These are phyloP conservation scores for Suhomyces ambrosiae DNA, from an alignment of 1,139 yeast species.

Conservation along the genomic window DNA sequence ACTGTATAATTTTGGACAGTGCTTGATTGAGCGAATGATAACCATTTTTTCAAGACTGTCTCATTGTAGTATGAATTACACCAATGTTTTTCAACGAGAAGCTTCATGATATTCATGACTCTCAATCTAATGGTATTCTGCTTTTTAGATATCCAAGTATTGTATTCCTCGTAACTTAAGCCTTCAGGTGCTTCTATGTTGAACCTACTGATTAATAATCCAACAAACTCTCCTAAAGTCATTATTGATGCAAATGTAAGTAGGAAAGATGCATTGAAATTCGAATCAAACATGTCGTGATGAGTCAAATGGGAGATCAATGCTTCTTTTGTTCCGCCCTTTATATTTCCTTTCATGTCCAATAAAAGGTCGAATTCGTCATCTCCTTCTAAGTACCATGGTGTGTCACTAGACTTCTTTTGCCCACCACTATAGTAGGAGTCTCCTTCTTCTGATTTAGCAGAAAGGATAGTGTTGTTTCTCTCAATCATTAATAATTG, in stretches of 20 bases:
- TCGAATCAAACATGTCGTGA: slow-evolving; percentile 68
- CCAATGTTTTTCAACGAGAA: slow-evolving; percentile 80
- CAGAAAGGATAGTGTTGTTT: slow-evolving; percentile 53
- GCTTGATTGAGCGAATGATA: slow-evolving; percentile 55
- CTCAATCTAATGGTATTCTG: slow-evolving; percentile 66
- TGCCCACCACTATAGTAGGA: slow-evolving; percentile 42
- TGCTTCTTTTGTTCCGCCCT: slow-evolving; percentile 86
- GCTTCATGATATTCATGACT: slow-evolving; percentile 70
- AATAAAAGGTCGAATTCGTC: slow-evolving; percentile 71
- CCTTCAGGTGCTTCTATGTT: slow-evolving; percentile 86
- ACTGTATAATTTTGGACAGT: slow-evolving; percentile 45
- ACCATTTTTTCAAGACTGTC: slow-evolving; percentile 52
- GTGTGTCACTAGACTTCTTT: slow-evolving; percentile 45
- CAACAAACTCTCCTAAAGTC: slow-evolving; percentile 66
- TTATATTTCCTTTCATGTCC: slow-evolving; percentile 72
- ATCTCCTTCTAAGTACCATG: slow-evolving; percentile 85
- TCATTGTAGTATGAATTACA: slow-evolving; percentile 60
- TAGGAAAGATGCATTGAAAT: slow-evolving; percentile 71
- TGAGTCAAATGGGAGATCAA: slow-evolving; percentile 82
- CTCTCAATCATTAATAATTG: slow-evolving; percentile 63
- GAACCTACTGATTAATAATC: slow-evolving; percentile 64
- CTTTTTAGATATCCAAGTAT: slow-evolving; percentile 76
- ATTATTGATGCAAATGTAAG: slow-evolving; percentile 78
- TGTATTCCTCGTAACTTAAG: slow-evolving; percentile 78
- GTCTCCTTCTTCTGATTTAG: slow-evolving; percentile 40